Evolutionary conservation across 108 stramenopile species (phyloP).

Genomic region (Seminavis robusta): DNA sequence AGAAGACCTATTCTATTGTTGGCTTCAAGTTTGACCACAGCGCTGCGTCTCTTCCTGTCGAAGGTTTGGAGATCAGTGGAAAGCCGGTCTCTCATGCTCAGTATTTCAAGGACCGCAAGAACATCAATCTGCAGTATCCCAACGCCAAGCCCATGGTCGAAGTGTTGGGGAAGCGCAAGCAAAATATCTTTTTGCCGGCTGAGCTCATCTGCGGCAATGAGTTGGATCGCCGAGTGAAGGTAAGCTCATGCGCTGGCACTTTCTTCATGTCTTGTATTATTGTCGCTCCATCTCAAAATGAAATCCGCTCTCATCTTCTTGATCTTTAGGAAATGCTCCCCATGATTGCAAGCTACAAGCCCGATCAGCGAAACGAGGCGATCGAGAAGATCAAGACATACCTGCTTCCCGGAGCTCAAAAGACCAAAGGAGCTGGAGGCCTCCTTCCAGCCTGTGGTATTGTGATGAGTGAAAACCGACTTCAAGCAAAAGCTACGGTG

Average conservation of each 20-base stretch:
- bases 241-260: too few species aligned
- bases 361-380: slow-evolving; percentile 33
- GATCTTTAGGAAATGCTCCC: slow-evolving; percentile 58
- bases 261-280: too few species aligned
- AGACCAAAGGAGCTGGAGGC: slow-evolving; percentile 33
- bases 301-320: too few species aligned
- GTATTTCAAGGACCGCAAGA: slow-evolving; percentile 48
- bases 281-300: too few species aligned
- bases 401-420: slow-evolving; percentile 57
- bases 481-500: slow-evolving; percentile 30
- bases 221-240: slow-evolving; percentile 40
- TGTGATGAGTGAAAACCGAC: slow-evolving; percentile 21
- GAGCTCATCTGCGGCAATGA: slow-evolving; percentile 62
- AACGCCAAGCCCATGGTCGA: slow-evolving; percentile 52
- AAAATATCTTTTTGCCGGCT: slow-evolving; percentile 49
- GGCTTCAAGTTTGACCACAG: slow-evolving; percentile 46
- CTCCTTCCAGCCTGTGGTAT: slow-evolving; percentile 51
- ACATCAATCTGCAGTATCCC: slow-evolving; percentile 37
- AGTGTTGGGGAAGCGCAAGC: slow-evolving; percentile 38
- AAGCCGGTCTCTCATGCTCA: slow-evolving; percentile 44
- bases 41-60: slow-evolving; percentile 37
- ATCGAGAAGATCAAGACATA: slow-evolving; percentile 48
- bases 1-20: slow-evolving; percentile 39
- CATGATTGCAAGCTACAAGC: slow-evolving; percentile 59
- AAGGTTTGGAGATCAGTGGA: slow-evolving; percentile 15